Base-by-base conservation (phyloP, 768 basidiomycete genomes). In the Suillus discolor region DNA sequence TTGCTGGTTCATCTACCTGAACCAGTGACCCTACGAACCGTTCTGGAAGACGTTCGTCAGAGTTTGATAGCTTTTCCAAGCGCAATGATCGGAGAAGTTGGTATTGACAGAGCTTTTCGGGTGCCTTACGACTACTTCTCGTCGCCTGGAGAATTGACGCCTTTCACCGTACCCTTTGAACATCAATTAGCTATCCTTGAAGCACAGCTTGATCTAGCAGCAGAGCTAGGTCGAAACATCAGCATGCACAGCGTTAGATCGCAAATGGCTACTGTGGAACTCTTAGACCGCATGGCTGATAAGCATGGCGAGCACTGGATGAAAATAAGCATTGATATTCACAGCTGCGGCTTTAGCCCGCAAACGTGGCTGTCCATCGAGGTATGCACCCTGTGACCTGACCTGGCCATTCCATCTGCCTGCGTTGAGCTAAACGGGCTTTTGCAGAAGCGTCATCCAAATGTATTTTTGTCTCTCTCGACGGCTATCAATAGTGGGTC, bases 1-100 rank as follows among this genome's bases (percentile, higher is more conserved):
- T 79, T 97, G 15, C 79, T 97, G 18, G 76, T 82, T 4, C 76
- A 72, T 55, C 84, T 98, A 23, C 95, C 96, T 0, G 85, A 90
- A 11, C 97, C 96, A 0, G 81, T 83, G 13, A 76, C 85, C 0
- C 82, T 97, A 28, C 68, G 71, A 9, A 78, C 85, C n/a, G 71
- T 95, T 41, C 75, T 97, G 20, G 67, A 73, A 11, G 84, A 87
- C 31, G 75, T 98, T 61, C 85, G 87, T 57, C 65, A 68, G 8
- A 85, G 91, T 73, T 83, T 98, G 18, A 67, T 69, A n/a, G 73
- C 75, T 2, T 89, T 89, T 69, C 87, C 92, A 2, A 72, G 79
- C 47, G 89, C 93, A 13, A 91, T 97, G 87, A 79, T 99, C 2
- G 97, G 97, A 47, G 97, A 99, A 78, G 90, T 99, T 7, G 97